Evolutionary conservation across 2,329 filamentous ascomycete species (phyloP), one percentile per base, ranked within the genome.

Genomic region (Talaromyces sp.): DNA sequence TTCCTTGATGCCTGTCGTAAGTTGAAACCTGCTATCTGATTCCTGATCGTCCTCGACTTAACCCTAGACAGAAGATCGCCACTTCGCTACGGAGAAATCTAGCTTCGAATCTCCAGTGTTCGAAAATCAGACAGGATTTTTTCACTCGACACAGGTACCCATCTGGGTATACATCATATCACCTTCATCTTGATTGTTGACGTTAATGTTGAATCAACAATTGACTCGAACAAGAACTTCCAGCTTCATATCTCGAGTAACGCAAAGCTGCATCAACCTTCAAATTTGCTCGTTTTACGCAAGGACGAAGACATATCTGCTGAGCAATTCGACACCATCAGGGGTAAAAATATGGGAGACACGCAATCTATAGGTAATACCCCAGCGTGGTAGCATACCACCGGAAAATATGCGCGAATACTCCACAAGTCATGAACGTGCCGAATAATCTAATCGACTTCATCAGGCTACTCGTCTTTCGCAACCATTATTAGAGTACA

Each of bases 1-100:
- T 89, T 90, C 71, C 72, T 82, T 69, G 76, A 82, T 64, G 83
- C 82, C 64, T 89, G 87, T 74, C 76, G 87, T 89, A 76, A 73
- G 86, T 73, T 31, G 33, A 31, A 3, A n/a, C 47, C 56, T 16
- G 31, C n/a, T 14, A 31, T 52, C 62, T 13, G 31, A 5, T 43
- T 35, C 22, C 22, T 9, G 22, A 16, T 37, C 22, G 11, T 9
- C 7, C 11, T 11, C 10, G 35, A 14, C 27, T 31, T 31, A 52
- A 35, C 13, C 31, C 16, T 37, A 33, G 13, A 54, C 50, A 80
- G 79, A 75, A 60, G 65, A 67, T 8, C 72, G 71, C 41, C 63
- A 68, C 3, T 80, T 83, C 68, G 70, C 66, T 9, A 73, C 80
- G 10, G 68, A 79, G 39, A 73, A 75, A 35, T 66, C 84, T 24